These are phyloP conservation scores for Borovskyia barvae DNA, from an alignment of 208 protist species.

Conservation along the genomic window DNA sequence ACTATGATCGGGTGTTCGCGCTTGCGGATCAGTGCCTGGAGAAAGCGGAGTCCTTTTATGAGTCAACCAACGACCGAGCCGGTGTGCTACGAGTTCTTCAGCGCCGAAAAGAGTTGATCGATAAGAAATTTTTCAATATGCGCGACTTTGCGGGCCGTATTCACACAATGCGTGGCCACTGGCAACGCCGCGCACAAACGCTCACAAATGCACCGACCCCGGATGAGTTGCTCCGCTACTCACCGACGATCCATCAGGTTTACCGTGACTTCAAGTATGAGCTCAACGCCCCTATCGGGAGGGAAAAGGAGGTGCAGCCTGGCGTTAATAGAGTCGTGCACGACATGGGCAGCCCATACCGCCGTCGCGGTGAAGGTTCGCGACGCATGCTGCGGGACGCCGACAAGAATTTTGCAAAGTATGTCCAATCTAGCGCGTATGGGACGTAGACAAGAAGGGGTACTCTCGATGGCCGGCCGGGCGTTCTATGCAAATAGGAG, in stretches of 20 bases:
- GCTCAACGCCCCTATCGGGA: slow-evolving; percentile 79
- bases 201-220: slow-evolving; percentile 86
- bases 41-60: slow-evolving; percentile 65
- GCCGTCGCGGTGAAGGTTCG: slow-evolving; percentile 36
- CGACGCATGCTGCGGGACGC: slow-evolving; percentile 72
- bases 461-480: no score
- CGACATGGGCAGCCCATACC: slow-evolving; percentile 85
- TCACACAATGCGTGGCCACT: slow-evolving; percentile 88
- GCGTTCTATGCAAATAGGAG: no score
- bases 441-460: slow-evolving; percentile 48
- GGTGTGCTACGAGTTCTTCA: slow-evolving; percentile 78
- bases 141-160: slow-evolving; percentile 87
- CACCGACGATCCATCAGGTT: slow-evolving; percentile 88
- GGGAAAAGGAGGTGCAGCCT: slow-evolving; percentile 80
- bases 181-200: slow-evolving; percentile 67
- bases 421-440: slow-evolving; percentile 59
- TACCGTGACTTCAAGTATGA: slow-evolving; percentile 88
- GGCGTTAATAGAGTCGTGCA: slow-evolving; percentile 77
- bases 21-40: slow-evolving; percentile 81
- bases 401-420: slow-evolving; percentile 81
- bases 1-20: slow-evolving; percentile 86
- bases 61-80: slow-evolving; percentile 29
- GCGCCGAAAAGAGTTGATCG: slow-evolving; percentile 76
- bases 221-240: slow-evolving; percentile 85
- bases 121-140: slow-evolving; percentile 92